phyloP scores from a whole-genome alignment of 2,329 filamentous ascomycete genomes.

The Chalaropsis thielavioides region DNA sequence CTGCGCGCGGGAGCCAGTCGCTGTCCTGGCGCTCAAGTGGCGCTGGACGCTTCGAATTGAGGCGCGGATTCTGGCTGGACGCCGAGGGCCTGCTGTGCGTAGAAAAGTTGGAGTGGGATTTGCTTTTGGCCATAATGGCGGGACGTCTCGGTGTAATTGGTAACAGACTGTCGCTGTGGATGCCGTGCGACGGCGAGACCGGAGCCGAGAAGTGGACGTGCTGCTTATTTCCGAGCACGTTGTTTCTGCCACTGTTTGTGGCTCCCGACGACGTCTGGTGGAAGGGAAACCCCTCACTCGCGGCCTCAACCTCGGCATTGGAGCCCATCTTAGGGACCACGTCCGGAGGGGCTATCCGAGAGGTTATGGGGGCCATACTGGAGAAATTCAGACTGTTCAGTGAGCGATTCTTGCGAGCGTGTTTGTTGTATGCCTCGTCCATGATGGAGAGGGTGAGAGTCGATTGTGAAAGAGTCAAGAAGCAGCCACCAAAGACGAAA shows the following conservation, averaged over 20 bases:
- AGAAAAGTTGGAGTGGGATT: constrained; percentile 32
- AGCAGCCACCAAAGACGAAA: background rate
- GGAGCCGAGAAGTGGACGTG: constrained; percentile 30
- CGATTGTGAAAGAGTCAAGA: background rate
- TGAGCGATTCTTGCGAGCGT: constrained; percentile 44
- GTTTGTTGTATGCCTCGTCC: constrained; percentile 48
- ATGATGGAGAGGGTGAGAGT: constrained; percentile 25
- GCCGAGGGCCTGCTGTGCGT: constrained; percentile 32
- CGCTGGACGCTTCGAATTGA: constrained; percentile 18
- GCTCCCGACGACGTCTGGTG: background rate
- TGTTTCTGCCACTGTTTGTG: constrained; percentile 22
- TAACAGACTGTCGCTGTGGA: constrained; percentile 28
- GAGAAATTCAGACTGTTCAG: constrained; percentile 43
- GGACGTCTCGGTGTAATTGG: constrained; percentile 18
- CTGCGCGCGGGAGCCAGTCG: constrained; percentile 52
- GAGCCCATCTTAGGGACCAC: background rate
- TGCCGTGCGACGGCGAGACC: constrained; percentile 35
- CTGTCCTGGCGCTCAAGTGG: constrained; percentile 33
- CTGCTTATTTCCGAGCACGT: constrained; percentile 30
- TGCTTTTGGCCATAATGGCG: constrained; percentile 41
- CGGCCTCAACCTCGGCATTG: background rate
- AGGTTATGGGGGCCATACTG: constrained; percentile 48
- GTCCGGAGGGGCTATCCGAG: constrained; percentile 44
- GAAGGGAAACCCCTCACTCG: constrained; percentile 10
- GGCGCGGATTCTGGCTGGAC: constrained; percentile 15